Base-by-base conservation (phyloP, 2,329 filamentous ascomycete genomes). In the Fusarium heterosporum region DNA sequence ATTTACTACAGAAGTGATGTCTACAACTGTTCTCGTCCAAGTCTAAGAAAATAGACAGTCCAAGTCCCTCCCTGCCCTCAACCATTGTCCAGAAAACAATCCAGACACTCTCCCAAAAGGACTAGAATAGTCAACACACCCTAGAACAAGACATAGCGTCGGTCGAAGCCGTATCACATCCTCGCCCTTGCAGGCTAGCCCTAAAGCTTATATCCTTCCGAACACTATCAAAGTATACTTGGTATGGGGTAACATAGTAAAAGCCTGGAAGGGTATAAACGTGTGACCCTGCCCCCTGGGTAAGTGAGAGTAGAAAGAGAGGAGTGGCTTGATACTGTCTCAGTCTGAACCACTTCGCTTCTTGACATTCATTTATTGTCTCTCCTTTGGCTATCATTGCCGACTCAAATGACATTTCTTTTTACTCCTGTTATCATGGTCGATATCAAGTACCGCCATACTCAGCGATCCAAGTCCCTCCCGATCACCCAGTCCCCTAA, bases 381-480 rank as follows among this genome's bases (percentile, higher is more conserved):
- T 25, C 45, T 41, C 29, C 8, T 57, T 45, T 34, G n/a, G 16
- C 36, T 47, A 19, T 39, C n/a, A 17, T 41, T 30, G 30, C 46
- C 14, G 45, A 38, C 16, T 32, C 29, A 14, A 28, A 25, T 38
- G 25, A 54, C 38, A 38, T 40, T 41, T 47, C 10, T 30, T 43
- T 54, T 40, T 14, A 47, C 46, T 53, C 29, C 26, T 8, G 38
- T 26, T 25, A 25, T 17, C 16, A 29, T 28, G 29, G 29, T 25
- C 55, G 45, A 36, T 11, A 64, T 68, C 47, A 68, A 69, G 65
- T 51, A 52, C 43, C 56, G 43, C 54, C 52, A 61, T 47, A 55
- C 40, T 19, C 48, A 57, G 43, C 66, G 66, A 40, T 62, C 66
- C 19, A 66, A 53, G 49, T 69, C 66, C 39, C 28, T 69, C 30